Conservation (phyloP, 208 protist genomes). For the Leishmania tropica region DNA sequence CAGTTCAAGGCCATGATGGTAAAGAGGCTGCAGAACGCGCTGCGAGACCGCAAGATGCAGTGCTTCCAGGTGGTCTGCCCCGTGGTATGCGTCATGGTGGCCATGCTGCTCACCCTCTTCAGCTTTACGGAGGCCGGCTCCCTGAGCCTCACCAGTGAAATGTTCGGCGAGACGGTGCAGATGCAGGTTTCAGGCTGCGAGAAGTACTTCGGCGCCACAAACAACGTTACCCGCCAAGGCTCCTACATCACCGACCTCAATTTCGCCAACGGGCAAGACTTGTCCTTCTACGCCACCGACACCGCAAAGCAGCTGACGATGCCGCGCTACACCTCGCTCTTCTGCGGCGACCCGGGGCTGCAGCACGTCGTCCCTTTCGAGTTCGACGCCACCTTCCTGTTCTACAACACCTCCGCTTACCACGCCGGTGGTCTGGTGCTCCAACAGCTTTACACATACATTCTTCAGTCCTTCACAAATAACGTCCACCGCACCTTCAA, state of each 20-base stretch:
- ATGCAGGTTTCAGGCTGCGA: conserved; percentile 41
- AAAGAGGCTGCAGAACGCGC: conserved; percentile 58
- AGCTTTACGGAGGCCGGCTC: conserved; percentile 24
- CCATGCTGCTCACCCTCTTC: conserved; percentile 64
- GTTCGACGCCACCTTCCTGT: conserved; percentile 26
- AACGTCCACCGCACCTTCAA: conserved; percentile 12
- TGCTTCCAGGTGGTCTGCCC: conserved; percentile 81
- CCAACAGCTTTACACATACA: conserved; percentile 41
- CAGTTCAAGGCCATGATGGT: conserved; percentile 63
- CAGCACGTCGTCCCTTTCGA: conserved; percentile 40
- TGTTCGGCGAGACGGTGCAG: conserved; percentile 48
- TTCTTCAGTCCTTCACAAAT: conserved; percentile 39
- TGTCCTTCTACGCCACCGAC: conserved; percentile 40
- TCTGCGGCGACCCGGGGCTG: conserved; percentile 31
- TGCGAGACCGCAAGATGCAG: conserved; percentile 68
- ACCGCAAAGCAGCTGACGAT: conserved; percentile 40
- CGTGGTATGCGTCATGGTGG: conserved; percentile 61
- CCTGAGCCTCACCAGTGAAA: conserved; percentile 32
- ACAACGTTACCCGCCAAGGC: conserved; percentile 21
- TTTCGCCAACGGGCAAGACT: conserved; percentile 15
- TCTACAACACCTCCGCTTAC: conserved; percentile 69
- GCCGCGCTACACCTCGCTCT: conserved; percentile 44
- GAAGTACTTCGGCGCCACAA: conserved; percentile 16
- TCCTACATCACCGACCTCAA: conserved; percentile 24
- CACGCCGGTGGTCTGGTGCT: conserved; percentile 44